phyloP scores from a whole-genome alignment of 2,329 filamentous ascomycete genomes.

The Xylariaceae sp. region DNA sequence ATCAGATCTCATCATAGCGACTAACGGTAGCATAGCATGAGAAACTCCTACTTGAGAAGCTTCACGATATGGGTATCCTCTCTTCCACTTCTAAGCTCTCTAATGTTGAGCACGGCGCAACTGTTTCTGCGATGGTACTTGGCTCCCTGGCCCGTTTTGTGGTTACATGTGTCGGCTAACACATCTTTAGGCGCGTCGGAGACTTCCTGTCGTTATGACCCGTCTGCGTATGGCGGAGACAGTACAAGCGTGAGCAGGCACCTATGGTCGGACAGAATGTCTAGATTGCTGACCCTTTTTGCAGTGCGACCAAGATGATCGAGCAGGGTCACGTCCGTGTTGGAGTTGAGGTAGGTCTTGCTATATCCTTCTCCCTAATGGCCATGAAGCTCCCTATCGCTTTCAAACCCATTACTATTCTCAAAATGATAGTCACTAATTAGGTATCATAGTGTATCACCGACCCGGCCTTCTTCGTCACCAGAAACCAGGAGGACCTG shows the following conservation, averaged over 20 bases:
- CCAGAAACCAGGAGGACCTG: constrained; percentile 87
- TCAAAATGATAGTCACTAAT: neutral
- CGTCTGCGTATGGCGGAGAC: constrained; percentile 83
- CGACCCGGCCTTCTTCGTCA: constrained; percentile 84
- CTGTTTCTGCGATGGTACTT: constrained; percentile 69
- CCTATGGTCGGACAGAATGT: neutral
- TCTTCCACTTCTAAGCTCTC: constrained; percentile 70
- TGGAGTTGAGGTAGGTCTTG: constrained; percentile 64
- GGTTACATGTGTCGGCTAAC: too few species aligned
- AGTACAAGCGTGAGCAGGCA: constrained; percentile 54
- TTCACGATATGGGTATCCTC: constrained; percentile 87
- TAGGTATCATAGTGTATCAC: constrained; percentile 47
- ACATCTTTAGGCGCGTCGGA: constrained; percentile 53
- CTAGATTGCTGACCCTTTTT: neutral
- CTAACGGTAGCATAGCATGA: constrained; percentile 52
- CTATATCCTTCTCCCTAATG: neutral
- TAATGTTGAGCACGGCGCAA: constrained; percentile 75
- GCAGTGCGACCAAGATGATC: constrained; percentile 68
- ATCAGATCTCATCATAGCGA: neutral
- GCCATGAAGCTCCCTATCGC: neutral
- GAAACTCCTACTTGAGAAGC: constrained; percentile 79
- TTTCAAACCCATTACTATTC: neutral
- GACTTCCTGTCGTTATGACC: constrained; percentile 88
- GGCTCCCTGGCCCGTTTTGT: too few species aligned
- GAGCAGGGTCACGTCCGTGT: constrained; percentile 93